Conservation (phyloP, 495 filamentous ascomycete species). For the Astrothelium subdiscretum region DNA sequence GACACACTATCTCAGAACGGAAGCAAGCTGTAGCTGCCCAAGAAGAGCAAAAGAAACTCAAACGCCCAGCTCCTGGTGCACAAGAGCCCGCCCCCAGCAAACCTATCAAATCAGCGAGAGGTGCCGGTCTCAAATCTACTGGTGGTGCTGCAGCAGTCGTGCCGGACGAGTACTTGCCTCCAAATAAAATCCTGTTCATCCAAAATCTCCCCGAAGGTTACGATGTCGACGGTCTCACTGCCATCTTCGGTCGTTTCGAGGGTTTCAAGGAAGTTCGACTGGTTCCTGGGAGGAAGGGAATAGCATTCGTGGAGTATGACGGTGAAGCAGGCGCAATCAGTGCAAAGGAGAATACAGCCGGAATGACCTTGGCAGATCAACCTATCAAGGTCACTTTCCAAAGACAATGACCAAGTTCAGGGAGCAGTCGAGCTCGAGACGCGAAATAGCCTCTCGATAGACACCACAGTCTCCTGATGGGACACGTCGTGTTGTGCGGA, state of each 20-base stretch:
- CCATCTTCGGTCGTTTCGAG: slow-evolving; percentile 79
- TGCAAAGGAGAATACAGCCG: slow-evolving; percentile 87
- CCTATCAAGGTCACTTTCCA: slow-evolving; percentile 65
- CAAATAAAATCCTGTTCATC: slow-evolving; percentile 95
- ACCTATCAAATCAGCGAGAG: slow-evolving; percentile 61
- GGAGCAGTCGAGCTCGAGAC: background rate
- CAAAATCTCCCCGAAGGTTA: slow-evolving; percentile 85
- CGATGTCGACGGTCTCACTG: slow-evolving; percentile 63
- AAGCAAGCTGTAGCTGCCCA: slow-evolving; percentile 76
- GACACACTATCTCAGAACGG: slow-evolving; percentile 48
- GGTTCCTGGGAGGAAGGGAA: slow-evolving; percentile 76
- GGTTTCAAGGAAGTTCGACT: slow-evolving; percentile 87
- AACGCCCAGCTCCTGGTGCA: slow-evolving; percentile 49
- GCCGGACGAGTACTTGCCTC: slow-evolving; percentile 92
- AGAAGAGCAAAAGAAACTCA: slow-evolving; percentile 73
- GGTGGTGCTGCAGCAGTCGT: slow-evolving; percentile 60
- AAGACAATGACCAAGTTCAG: slow-evolving; percentile 41
- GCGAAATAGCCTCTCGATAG: background rate
- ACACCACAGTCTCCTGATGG: background rate
- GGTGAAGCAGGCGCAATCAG: slow-evolving; percentile 77
- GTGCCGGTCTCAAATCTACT: slow-evolving; percentile 72
- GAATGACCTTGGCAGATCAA: slow-evolving; percentile 69
- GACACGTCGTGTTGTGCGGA: too few relatives aligned
- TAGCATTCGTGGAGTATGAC: slow-evolving; percentile 97
- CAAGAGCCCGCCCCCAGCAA: slow-evolving; percentile 42